phyloP scores from a whole-genome alignment of 1,284 basidiomycete species.

The Marasmius sp. region DNA sequence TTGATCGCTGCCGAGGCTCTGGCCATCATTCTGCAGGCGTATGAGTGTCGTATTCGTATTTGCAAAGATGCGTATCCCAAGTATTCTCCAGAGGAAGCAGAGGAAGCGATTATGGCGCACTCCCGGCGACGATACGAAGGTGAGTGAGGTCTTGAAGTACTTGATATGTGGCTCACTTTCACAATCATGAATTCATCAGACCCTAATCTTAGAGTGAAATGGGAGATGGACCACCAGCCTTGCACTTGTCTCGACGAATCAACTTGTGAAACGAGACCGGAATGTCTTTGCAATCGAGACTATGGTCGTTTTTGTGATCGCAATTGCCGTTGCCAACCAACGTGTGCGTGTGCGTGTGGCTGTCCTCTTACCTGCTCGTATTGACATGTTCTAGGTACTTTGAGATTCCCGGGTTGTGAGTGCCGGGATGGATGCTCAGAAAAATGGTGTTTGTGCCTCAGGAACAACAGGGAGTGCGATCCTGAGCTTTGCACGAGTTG shows the following conservation, averaged over 20 bases:
- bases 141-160: no score
- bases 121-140: no score
- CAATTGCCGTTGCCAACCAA: neutral
- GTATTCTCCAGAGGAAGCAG: no score
- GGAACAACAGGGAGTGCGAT: slow-evolving; percentile 47
- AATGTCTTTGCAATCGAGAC: neutral
- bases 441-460: slow-evolving; percentile 43
- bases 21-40: no score
- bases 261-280: neutral
- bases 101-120: no score
- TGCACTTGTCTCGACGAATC: neutral
- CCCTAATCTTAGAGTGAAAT: neutral
- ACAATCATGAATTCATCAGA: neutral
- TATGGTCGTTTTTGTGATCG: neutral
- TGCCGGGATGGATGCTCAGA: slow-evolving; percentile 31
- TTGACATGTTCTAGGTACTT: neutral
- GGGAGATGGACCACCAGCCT: neutral
- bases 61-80: no score
- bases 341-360: neutral
- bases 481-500: slow-evolving; percentile 44
- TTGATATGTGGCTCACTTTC: neutral
- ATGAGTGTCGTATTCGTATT: no score
- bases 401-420: slow-evolving; percentile 41
- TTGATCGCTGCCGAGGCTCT: no score
- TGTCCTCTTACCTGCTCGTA: no score